Evolutionary conservation across 495 filamentous ascomycete species (phyloP).

Genomic region (Penicillium riverlandense): DNA sequence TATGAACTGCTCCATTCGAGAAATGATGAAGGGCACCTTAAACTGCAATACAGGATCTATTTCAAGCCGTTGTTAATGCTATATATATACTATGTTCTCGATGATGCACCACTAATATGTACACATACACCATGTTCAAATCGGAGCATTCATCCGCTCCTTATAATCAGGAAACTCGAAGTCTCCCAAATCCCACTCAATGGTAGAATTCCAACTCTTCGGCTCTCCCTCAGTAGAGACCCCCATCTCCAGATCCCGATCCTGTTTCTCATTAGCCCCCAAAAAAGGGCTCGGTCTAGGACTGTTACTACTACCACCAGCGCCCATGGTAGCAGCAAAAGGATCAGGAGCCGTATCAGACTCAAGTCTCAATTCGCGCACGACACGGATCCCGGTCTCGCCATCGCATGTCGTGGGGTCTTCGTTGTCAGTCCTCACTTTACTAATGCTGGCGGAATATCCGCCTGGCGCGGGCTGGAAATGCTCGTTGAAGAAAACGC

Average conservation of each 20-base stretch:
- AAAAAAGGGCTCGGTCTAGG: background rate
- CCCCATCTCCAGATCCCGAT: constrained; percentile 9
- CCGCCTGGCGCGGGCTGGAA: constrained; percentile 9
- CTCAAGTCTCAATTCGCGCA: constrained; percentile 23
- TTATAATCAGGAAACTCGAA: constrained; percentile 24
- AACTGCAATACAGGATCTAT: no score
- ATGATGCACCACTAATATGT: background rate
- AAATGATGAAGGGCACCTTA: no score
- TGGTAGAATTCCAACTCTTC: constrained; percentile 1
- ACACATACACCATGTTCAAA: constrained; percentile 1
- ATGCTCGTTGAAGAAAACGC: constrained; percentile 15
- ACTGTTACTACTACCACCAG: background rate
- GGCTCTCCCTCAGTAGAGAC: background rate
- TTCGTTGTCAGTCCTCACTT: constrained; percentile 3
- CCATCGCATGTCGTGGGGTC: background rate
- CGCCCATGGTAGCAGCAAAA: background rate
- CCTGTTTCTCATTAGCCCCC: background rate
- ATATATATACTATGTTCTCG: background rate
- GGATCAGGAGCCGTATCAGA: constrained; percentile 4
- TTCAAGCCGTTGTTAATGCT: no score
- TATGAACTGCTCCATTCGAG: no score
- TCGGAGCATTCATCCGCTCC: constrained; percentile 18
- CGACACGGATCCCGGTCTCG: constrained; percentile 23
- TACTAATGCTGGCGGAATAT: constrained; percentile 23
- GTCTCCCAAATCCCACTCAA: constrained; percentile 22